Conservation (phyloP, 1,284 basidiomycete species). For the Austropuccinia psidii region DNA sequence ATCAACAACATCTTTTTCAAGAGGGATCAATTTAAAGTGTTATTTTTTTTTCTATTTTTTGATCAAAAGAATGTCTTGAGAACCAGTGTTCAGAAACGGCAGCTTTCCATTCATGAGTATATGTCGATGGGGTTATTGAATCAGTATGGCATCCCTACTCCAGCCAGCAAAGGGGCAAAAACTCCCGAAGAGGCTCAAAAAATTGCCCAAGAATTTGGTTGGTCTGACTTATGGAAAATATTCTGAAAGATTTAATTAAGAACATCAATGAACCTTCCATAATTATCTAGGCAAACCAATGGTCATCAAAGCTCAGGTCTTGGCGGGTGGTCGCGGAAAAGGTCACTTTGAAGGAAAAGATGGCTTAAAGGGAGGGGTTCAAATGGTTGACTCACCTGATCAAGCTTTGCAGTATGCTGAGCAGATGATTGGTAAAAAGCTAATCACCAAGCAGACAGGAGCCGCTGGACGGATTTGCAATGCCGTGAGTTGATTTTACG, state of each 20-base stretch:
- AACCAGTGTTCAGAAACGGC: slow-evolving; percentile 62
- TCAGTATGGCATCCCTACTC: slow-evolving; percentile 95
- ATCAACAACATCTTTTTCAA: not conserved
- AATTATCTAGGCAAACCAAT: slow-evolving; percentile 48
- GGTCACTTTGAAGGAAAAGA: slow-evolving; percentile 76
- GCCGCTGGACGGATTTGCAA: slow-evolving; percentile 87
- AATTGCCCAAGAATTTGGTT: slow-evolving; percentile 80
- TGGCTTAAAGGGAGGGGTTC: slow-evolving; percentile 95
- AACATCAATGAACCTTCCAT: not conserved
- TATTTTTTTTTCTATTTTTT: not conserved
- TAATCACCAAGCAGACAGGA: slow-evolving; percentile 99
- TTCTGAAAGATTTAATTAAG: not conserved
- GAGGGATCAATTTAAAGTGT: not conserved
- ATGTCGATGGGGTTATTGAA: slow-evolving; percentile 92
- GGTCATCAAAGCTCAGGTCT: slow-evolving; percentile 97
- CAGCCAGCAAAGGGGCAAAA: slow-evolving; percentile 79
- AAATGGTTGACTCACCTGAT: slow-evolving; percentile 82
- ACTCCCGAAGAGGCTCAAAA: slow-evolving; percentile 80
- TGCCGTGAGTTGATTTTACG: slow-evolving; percentile 59
- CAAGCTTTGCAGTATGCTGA: slow-evolving; percentile 78
- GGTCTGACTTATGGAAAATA: not conserved
- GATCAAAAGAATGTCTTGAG: not conserved
- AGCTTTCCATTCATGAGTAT: slow-evolving; percentile 97
- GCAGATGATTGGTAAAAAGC: slow-evolving; percentile 90
- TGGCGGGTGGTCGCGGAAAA: slow-evolving; percentile 97